Conservation (phyloP, 805 yeast genomes). For the Candida awuae region DNA sequence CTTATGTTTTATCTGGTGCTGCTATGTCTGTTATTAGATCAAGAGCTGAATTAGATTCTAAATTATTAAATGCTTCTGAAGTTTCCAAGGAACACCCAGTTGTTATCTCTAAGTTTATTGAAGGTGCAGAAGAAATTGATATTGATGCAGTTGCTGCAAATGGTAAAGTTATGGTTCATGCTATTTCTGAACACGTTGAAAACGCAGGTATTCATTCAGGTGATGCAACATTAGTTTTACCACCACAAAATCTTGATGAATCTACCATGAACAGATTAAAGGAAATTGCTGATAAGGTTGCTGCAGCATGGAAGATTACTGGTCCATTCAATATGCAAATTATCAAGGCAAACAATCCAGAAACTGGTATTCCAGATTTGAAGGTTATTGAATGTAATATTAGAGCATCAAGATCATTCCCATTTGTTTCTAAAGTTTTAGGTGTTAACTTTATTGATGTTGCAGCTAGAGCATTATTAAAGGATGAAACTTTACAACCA, state of each 20-base stretch:
- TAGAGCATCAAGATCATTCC: slow-evolving; percentile 98
- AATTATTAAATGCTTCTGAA: slow-evolving; percentile 80
- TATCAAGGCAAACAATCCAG: slow-evolving; percentile 61
- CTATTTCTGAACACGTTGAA: slow-evolving; percentile 95
- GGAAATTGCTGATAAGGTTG: slow-evolving; percentile 88
- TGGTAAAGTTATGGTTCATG: slow-evolving; percentile 87
- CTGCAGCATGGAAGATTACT: slow-evolving; percentile 87
- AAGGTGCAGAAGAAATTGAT: slow-evolving; percentile 95
- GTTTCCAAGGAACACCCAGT: slow-evolving; percentile 97
- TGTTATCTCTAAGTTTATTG: slow-evolving; percentile 91
- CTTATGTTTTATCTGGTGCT: slow-evolving; percentile 95
- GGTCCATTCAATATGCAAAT: slow-evolving; percentile 99
- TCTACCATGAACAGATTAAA: slow-evolving; percentile 64
- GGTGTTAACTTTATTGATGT: slow-evolving; percentile 93
- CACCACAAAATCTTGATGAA: slow-evolving; percentile 75
- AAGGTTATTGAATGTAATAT: slow-evolving; percentile 98
- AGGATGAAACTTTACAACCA: slow-evolving; percentile 68
- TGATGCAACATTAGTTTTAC: slow-evolving; percentile 91
- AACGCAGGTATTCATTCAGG: slow-evolving; percentile 99
- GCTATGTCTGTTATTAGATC: slow-evolving; percentile 92
- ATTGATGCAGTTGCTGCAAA: slow-evolving; percentile 92
- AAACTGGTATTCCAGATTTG: slow-evolving; percentile 52
- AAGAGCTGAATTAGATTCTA: slow-evolving; percentile 70
- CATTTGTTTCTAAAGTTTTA: slow-evolving; percentile 94
- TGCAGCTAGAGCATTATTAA: slow-evolving; percentile 81